Evolutionary conservation across 2,329 filamentous ascomycete genomes (phyloP), one percentile per base, ranked within the genome.

Genomic region (Hyphodiscus sp.): DNA sequence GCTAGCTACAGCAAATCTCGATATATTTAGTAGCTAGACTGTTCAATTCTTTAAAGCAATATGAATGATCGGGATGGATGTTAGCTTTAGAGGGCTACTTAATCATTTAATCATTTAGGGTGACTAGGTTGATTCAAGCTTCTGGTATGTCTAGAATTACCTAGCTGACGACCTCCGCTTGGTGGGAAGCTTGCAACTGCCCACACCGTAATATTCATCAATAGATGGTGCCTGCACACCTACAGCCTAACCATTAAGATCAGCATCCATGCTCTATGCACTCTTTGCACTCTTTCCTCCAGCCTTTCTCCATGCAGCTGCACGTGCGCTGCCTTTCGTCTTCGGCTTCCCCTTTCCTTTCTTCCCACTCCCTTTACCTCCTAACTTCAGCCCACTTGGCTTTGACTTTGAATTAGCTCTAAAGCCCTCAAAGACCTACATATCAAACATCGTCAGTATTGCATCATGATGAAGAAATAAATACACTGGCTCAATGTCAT

Each of bases 351-450:
- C 72, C 65, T 78, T 81, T 58, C 69, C 68, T 58, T 73, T 74
- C 42, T 68, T 69, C 63, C 80, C 80, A 59, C 81, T 81, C 63
- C 80, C 80, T 59, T 81, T 81, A 38, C 78, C 73, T 64, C 81
- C 81, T 19, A 85, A 70, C 67, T 78, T 85, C 57, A 81, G 68
- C 63, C 82, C 81, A 68, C 74, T 85, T 42, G 81, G 81, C 63
- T 76, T 83, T 4, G 85, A 81, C 53, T 77, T 85, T 30, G 78
- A 73, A 51, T 80, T 88, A 10, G 89, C 89, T 51, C 89, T 79
- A 58, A 86, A 83, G 0, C 89, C 89, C 69, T 95, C 89, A 63
- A 92, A 91, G n/a, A 26, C 23, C 23, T 26, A 8, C 3, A 26
- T 4, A 26, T 26, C 23, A 26, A 26, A 4, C 23, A n/a, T 26